Conservation (phyloP, 164 flowering plant genomes). For the Litsea cubeba region DNA sequence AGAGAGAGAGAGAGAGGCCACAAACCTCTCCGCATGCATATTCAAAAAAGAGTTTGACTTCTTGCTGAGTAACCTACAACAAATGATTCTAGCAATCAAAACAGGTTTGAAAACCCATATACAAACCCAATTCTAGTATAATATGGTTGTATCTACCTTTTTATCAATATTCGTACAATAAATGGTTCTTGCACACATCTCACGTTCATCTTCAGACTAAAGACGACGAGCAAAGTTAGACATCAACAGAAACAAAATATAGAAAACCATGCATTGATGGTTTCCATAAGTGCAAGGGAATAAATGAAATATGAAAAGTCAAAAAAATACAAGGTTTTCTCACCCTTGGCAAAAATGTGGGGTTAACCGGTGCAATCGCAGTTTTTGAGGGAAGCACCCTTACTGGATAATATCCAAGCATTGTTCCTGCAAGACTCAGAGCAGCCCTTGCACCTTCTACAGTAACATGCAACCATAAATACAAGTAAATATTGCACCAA, state of each 20-base stretch:
- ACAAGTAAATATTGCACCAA: slow-evolving; percentile 6
- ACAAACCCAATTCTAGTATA: slow-evolving; percentile 2
- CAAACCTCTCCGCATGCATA: slow-evolving; percentile 76
- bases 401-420: slow-evolving; percentile 80
- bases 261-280: neutral
- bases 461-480: slow-evolving; percentile 8
- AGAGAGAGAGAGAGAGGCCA: slow-evolving; percentile 1
- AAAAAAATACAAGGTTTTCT: slow-evolving; percentile 8
- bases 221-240: slow-evolving; percentile 3
- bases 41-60: slow-evolving; percentile 72
- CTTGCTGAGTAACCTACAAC: slow-evolving; percentile 66
- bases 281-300: neutral
- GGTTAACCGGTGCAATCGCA: slow-evolving; percentile 88
- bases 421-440: slow-evolving; percentile 62
- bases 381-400: slow-evolving; percentile 86
- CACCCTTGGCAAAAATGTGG: slow-evolving; percentile 80
- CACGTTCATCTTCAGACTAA: slow-evolving; percentile 80
- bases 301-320: neutral
- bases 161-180: slow-evolving; percentile 85
- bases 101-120: neutral
- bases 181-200: slow-evolving; percentile 84
- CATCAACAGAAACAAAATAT: neutral
- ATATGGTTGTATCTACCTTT: slow-evolving; percentile 42
- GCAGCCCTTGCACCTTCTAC: slow-evolving; percentile 76
- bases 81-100: neutral